Conservation (phyloP, 208 protist species). For the Wallacemonas sp. region DNA sequence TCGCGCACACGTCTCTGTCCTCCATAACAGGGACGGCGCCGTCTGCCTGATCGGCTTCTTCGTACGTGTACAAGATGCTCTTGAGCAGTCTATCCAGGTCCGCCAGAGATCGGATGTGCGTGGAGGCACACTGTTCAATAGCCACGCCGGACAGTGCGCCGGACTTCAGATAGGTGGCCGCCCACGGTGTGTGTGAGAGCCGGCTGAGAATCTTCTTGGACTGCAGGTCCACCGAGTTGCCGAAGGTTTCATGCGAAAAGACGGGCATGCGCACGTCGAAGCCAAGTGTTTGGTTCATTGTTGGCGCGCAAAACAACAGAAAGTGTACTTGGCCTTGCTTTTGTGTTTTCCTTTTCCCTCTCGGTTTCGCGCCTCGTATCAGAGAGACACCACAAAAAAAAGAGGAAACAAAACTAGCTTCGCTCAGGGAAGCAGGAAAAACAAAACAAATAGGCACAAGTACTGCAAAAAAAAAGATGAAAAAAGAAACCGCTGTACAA, state of each 20-base stretch:
- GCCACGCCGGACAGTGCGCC: conserved; percentile 26
- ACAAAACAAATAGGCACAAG: neutral
- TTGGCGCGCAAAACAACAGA: too few species aligned
- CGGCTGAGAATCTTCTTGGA: conserved; percentile 40
- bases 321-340: too few species aligned
- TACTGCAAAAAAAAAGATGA: conserved; percentile 21
- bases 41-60: neutral
- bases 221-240: conserved; percentile 35
- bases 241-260: conserved; percentile 55
- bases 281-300: conserved; percentile 11
- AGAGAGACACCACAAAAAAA: too few species aligned
- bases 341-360: too few species aligned
- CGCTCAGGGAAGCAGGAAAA: too few species aligned
- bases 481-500: conserved; percentile 10
- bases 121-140: conserved; percentile 38
- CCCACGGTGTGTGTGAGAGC: conserved; percentile 48
- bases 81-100: conserved; percentile 36
- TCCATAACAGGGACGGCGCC: neutral
- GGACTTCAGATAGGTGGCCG: conserved; percentile 30
- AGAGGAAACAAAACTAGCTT: too few species aligned
- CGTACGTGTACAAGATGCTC: conserved; percentile 14
- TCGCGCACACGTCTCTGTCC: neutral
- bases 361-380: too few species aligned
- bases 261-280: conserved; percentile 45
- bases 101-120: conserved; percentile 28